phyloP scores from a whole-genome alignment of 2,329 filamentous ascomycete genomes.

The Venturia aucupariae region DNA sequence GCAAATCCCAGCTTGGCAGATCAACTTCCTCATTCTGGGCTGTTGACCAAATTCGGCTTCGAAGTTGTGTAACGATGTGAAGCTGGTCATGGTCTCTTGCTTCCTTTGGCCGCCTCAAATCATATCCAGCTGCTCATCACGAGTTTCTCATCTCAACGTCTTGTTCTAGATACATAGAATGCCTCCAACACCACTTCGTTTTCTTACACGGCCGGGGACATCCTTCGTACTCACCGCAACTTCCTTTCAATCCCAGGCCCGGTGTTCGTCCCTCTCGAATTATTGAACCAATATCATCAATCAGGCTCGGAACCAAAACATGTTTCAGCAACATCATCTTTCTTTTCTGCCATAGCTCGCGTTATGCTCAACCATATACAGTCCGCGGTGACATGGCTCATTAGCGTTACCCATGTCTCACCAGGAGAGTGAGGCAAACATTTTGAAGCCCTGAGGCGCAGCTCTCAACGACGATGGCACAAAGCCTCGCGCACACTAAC shows the following conservation, averaged over 20 bases:
- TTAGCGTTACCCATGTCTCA: neutral
- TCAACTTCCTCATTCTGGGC: neutral
- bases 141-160: neutral
- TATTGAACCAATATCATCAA: neutral
- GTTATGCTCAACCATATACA: neutral
- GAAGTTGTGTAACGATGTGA: neutral
- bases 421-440: neutral
- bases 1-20: neutral
- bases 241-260: neutral
- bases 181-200: neutral
- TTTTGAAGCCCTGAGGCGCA: neutral
- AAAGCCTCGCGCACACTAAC: neutral
- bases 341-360: neutral
- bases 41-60: neutral
- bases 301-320: neutral
- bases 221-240: neutral
- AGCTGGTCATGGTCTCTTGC: neutral
- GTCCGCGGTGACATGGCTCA: neutral
- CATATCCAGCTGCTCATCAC: neutral
- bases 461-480: neutral
- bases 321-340: neutral
- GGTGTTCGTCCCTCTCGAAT: neutral
- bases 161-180: neutral
- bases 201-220: neutral
- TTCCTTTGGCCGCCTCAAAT: neutral